These are phyloP conservation scores for Penicillium sp. DNA, from an alignment of 2,329 filamentous ascomycete genomes.

Conservation along the genomic window DNA sequence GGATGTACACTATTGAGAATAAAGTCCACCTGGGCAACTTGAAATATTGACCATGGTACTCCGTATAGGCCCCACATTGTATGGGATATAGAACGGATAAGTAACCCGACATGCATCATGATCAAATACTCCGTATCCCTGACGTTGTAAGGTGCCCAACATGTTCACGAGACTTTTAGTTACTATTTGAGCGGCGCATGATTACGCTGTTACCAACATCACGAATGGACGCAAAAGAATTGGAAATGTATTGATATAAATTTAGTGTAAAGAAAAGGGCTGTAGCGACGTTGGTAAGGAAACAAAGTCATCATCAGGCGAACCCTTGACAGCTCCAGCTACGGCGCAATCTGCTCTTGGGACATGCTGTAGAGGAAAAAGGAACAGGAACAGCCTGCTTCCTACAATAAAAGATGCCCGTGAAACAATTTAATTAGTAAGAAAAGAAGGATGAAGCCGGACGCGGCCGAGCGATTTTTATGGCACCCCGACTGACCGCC, in stretches of 20 bases:
- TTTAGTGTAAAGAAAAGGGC: constrained; percentile 14
- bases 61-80: too few species aligned
- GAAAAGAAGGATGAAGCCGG: constrained; percentile 30
- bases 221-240: too few species aligned
- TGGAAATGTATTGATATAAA: too few species aligned
- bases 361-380: constrained; percentile 63
- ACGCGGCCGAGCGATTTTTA: constrained; percentile 24
- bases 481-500: constrained; percentile 5
- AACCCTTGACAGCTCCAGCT: constrained; percentile 66
- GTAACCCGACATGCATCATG: too few species aligned
- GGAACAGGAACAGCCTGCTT: constrained; percentile 50
- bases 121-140: too few species aligned
- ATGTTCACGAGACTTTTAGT: too few species aligned
- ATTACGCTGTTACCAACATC: too few species aligned
- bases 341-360: constrained; percentile 61
- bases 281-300: constrained; percentile 70
- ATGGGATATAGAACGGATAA: too few species aligned
- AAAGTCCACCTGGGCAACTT: too few species aligned
- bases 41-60: too few species aligned
- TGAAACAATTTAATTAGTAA: constrained; percentile 53
- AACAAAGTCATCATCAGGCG: constrained; percentile 58
- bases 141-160: too few species aligned
- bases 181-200: too few species aligned
- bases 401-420: constrained; percentile 68
- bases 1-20: neutral